Base-by-base conservation (phyloP, 139 green algal species). In the Tetraselmis chui region DNA sequence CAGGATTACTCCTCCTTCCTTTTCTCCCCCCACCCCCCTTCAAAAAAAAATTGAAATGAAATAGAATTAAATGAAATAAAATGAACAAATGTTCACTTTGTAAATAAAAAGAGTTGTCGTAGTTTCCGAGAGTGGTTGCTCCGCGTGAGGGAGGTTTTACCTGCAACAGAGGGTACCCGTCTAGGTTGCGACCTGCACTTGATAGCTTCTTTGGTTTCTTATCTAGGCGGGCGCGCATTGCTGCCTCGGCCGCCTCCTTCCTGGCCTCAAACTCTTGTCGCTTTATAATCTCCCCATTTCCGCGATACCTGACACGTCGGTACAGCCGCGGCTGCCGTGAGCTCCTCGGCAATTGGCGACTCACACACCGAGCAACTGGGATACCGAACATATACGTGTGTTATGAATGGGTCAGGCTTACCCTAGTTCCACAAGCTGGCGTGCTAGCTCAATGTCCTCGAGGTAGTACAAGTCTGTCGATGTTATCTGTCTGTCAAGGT, bases 251-350 rank as follows among this genome's bases (percentile, higher is more conserved):
- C 58, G 89, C 89, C 77, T 91, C 88, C 79, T 97, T 97, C 2
- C 93, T 82, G 24, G 89, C 84, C 81, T 94, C 92, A 87, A 97
- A 98, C 84, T 98, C 94, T 78, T 96, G 93, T n/a, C 94, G 80
- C 75, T 83, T 89, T 29, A 98, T 92, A 25, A 97, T 89, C 83
- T 98, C 93, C 0, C 92, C 94, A 45, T 95, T 95, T 23, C 94
- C 94, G 2, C 95, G 91, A 81, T 97, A 93, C 25, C 92, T 95
- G 86, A 22, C 28, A 78, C 28, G 75, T 78, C 27, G 18, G 28
- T 79, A 26, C 76, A 58, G 18, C 18, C 5, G 29, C 76, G 18
- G 29, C 76, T 79, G 29, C 76, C 29, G 29, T n/a, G n/a, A n/a
- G n/a, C 76, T 79, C 18, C 18, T 79, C 29, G 29, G 29, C 11